Evolutionary conservation across 306 rosid genomes (phyloP), one percentile per base, ranked within the genome.

Genomic region (Carpinus fangiana): DNA sequence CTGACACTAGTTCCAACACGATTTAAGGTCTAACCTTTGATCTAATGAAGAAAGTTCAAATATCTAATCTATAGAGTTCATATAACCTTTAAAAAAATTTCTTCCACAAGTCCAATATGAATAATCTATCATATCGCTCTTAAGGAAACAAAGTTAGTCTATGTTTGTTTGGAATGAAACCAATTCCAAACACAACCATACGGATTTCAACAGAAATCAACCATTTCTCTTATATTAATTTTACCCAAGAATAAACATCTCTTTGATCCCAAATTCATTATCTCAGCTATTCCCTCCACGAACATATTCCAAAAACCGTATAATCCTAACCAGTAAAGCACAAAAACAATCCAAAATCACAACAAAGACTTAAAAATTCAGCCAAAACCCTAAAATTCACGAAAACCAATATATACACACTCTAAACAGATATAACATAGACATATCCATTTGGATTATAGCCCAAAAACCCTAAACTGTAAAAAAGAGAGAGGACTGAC

Each of bases 401-500:
- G n/a, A 53, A 50, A 26, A 47, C 36, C 8, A 54, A 43, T 0
- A 54, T 50, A 54, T 12, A 3, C 34, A 47, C 31, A 75, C 47
- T 18, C 28, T 20, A 23, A 26, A 14, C 47, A 50, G 2, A 52
- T 21, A 20, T 18, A 8, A 4, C 9, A 8, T 8, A 54, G 11
- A 54, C 2, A 14, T 52, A 55, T 54, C 8, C 18, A 54, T 12
- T 54, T 54, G 14, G 26, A n/a, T 7, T 18, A 54, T 54, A 54
- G 23, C 8, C 20, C 26, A 2, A 18, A 61, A 62, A 62, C 69
- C 26, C 26, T 66, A 66, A 55, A n/a, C 21, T 12, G 7, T n/a
- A 48, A 53, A n/a, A 4, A 46, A 2, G 18, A 20, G 54, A 56
- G n/a, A 47, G 20, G 11, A 82, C 91, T 66, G 14, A 94, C 98